A percentile compares a stretch with the other conserved stretches of the same genome.
Conservation (phyloP, 768 basidiomycete genomes). For the Fibroporia radiculosa region DNA sequence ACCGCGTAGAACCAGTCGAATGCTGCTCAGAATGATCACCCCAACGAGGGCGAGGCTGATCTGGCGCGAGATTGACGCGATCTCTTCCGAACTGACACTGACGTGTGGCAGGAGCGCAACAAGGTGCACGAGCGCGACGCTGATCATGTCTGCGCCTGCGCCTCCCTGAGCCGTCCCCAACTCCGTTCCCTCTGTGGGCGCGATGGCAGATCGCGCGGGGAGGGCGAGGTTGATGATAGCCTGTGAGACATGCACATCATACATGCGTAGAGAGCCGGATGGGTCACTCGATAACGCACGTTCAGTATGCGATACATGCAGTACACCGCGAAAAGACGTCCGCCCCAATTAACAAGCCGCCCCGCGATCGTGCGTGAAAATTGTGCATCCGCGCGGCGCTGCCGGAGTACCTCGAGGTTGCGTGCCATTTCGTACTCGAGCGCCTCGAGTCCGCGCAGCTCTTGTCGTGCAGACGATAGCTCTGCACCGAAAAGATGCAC, state of each 20-base stretch:
- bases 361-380: constrained; percentile 52
- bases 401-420: constrained; percentile 44
- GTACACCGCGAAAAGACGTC: constrained; percentile 56
- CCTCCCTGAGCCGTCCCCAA: neutral
- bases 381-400: constrained; percentile 38
- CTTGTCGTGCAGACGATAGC: constrained; percentile 36
- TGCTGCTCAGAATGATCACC: constrained; percentile 64
- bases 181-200: constrained; percentile 5
- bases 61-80: constrained; percentile 41
- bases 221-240: constrained; percentile 45
- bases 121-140: constrained; percentile 32
- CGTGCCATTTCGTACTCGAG: constrained; percentile 61
- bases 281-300: constrained; percentile 31
- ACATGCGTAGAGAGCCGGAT: neutral
- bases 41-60: constrained; percentile 68
- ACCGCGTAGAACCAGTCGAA: constrained; percentile 60
- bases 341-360: constrained; percentile 35
- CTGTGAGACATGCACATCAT: constrained; percentile 27
- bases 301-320: constrained; percentile 55
- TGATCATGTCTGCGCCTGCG: constrained; percentile 29
- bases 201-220: constrained; percentile 21
- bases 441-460: constrained; percentile 56
- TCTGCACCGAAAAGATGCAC: constrained; percentile 25
- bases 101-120: constrained; percentile 31
- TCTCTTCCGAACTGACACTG: constrained; percentile 23